Percentiles rank a stretch among this genome's conserved stretches.
Conservation (phyloP, 2,329 filamentous ascomycete genomes). For the Colletotrichum kahawae region DNA sequence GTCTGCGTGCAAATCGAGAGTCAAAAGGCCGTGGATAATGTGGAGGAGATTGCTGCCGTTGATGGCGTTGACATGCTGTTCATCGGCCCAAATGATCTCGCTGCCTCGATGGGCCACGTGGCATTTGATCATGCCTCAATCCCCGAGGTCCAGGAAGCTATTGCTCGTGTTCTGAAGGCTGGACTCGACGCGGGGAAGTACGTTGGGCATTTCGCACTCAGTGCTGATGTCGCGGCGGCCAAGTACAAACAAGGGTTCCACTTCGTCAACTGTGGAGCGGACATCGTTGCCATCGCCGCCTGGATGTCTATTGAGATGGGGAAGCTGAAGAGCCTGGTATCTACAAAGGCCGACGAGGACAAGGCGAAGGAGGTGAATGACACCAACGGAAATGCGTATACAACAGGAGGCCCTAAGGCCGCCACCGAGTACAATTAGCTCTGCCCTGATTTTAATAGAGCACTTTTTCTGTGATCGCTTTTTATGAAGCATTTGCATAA, state of each 20-base stretch:
- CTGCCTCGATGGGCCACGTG: conserved; percentile 32
- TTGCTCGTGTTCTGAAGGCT: conserved; percentile 28
- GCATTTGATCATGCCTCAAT: conserved; percentile 35
- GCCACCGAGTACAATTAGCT: not conserved
- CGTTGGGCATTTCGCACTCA: conserved; percentile 36
- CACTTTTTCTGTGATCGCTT: rapidly evolving
- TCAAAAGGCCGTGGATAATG: conserved; percentile 46
- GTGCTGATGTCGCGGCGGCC: conserved; percentile 31
- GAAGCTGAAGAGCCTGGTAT: conserved; percentile 25
- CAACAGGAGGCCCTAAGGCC: not conserved
- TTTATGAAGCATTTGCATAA: rapidly evolving
- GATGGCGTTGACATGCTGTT: conserved; percentile 49
- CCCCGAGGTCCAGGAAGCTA: conserved; percentile 35
- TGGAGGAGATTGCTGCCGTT: conserved; percentile 46
- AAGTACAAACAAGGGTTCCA: conserved; percentile 34
- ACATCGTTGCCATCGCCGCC: conserved; percentile 38
- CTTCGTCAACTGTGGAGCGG: conserved; percentile 41
- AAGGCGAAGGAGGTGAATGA: not conserved
- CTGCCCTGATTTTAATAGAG: not conserved
- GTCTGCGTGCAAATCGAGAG: conserved; percentile 52
- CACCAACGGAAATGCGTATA: not conserved
- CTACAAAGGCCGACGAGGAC: not conserved
- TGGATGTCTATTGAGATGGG: conserved; percentile 40
- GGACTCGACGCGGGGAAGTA: conserved; percentile 36
- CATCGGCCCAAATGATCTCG: conserved; percentile 50